Base-by-base conservation (phyloP, 805 yeast species). In the Candida sakaeoensis region DNA sequence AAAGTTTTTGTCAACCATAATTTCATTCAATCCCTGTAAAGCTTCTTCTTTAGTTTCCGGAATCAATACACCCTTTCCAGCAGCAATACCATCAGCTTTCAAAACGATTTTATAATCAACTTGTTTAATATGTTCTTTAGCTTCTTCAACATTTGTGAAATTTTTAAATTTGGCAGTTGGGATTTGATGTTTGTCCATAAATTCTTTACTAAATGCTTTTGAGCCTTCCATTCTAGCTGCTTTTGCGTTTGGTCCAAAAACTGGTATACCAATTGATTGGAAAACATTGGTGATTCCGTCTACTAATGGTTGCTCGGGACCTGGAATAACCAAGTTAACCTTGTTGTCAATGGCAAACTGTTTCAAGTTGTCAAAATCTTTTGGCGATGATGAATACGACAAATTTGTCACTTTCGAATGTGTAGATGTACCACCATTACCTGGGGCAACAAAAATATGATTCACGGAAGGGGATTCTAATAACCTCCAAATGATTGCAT, bases 271-370 rank as follows among this genome's bases (percentile, higher is more conserved):
- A 37, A 83, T 84, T 43, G 77, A 79, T 46, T 77, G 68, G 72
- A 93, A 89, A 39, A 69, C 68, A 13, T 81, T 61, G 19, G 90
- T 61, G 45, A 93, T 80, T 37, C 99, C 99, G 55, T 93, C 97
- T 23, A 95, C 97, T 46, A 95, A 72, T 26, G 99, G 98, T 66
- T 89, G 96, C 65, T 93, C 99, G n/a, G 99, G 99, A 24, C 99
- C 99, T 26, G 99, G 98, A 32, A 93, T 72, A 4, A 88, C 98
- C 41, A 93, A 70, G 37, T 71, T 75, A 39, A 93, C 74, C 4
- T 75, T 52, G 40, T 90, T 68, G 21, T 76, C 76, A 12, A 71
- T 58, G 5, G 97, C 96, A 62, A 90, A 90, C 43, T 79, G 67
- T 41, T 80, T 86, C 45, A 93, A 73, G 23, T 68, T 64, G 1